These are phyloP conservation scores for Trifolium repens DNA, from an alignment of 306 rosid genomes.

Conservation along the genomic window DNA sequence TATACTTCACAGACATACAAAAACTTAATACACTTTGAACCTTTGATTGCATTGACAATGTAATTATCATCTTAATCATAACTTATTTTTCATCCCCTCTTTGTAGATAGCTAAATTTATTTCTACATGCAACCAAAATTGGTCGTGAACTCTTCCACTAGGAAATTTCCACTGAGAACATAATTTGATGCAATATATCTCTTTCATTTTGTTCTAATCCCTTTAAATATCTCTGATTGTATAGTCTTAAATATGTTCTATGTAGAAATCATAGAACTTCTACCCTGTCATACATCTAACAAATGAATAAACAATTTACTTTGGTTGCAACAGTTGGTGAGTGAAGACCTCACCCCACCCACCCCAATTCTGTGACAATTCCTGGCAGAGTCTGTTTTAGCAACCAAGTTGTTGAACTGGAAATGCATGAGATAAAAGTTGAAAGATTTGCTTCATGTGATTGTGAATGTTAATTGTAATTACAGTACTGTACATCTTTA, in stretches of 20 bases:
- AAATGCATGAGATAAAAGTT: slow-evolving; percentile 28
- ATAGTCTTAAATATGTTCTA: slow-evolving; percentile 20
- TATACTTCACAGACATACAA: not conserved
- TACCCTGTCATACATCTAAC: slow-evolving; percentile 9
- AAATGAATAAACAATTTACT: slow-evolving; percentile 9
- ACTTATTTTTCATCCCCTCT: not conserved
- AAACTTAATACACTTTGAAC: slow-evolving; percentile 9
- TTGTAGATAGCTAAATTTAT: slow-evolving; percentile 11
- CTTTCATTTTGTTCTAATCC: not conserved
- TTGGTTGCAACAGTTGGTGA: slow-evolving; percentile 33
- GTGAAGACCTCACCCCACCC: slow-evolving; percentile 2
- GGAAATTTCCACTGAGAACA: slow-evolving; percentile 4
- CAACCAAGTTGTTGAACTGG: slow-evolving; percentile 29
- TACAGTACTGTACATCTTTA: slow-evolving; percentile 2
- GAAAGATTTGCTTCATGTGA: slow-evolving; percentile 30
- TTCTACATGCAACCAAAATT: not conserved
- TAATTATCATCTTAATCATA: not conserved
- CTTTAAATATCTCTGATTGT: not conserved
- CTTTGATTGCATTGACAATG: not conserved
- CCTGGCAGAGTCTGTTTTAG: slow-evolving; percentile 2
- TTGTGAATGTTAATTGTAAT: slow-evolving; percentile 7
- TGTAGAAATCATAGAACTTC: slow-evolving; percentile 19
- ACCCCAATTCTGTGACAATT: not conserved
- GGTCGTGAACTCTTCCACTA: not conserved
- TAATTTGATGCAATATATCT: slow-evolving; percentile 13